Percentiles rank a stretch among this genome's conserved stretches.
These are phyloP conservation scores for Kappamyces sp. DNA, from an alignment of 192 early-diverging fungal species.

Conservation along the genomic window DNA sequence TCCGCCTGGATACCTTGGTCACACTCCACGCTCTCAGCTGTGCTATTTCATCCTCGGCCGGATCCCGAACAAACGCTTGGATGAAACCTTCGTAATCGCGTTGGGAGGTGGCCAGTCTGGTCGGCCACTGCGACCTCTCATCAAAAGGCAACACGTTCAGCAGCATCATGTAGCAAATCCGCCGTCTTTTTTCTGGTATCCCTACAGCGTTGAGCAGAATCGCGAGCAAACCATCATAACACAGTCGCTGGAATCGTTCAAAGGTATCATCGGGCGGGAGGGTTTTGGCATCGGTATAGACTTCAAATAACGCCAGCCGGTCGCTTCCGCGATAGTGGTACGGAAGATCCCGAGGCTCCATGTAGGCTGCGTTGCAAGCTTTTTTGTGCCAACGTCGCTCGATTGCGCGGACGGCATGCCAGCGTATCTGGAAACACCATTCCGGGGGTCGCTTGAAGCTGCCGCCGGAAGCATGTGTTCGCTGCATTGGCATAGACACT, in stretches of 20 bases:
- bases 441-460: too few species aligned
- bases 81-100: constrained; percentile 62
- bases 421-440: too few species aligned
- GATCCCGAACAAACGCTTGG: constrained; percentile 57
- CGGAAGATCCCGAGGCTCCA: too few species aligned
- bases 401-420: too few species aligned
- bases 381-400: too few species aligned
- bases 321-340: too few species aligned
- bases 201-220: constrained; percentile 31
- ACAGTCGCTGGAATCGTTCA: constrained; percentile 46
- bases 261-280: constrained; percentile 36
- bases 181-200: constrained; percentile 65
- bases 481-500: too few species aligned
- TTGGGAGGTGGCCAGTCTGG: constrained; percentile 39
- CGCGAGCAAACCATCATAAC: constrained; percentile 42
- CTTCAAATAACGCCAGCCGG: constrained; percentile 19
- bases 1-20: too few species aligned
- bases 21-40: constrained; percentile 8
- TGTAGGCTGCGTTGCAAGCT: too few species aligned
- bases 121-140: constrained; percentile 49
- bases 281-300: constrained; percentile 21
- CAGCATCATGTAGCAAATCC: constrained; percentile 64
- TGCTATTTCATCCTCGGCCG: constrained; percentile 23
- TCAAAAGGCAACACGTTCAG: constrained; percentile 62
- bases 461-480: too few species aligned